Evolutionary conservation across 805 yeast genomes (phyloP).

Genomic region (Yamadazyma akitaensis): DNA sequence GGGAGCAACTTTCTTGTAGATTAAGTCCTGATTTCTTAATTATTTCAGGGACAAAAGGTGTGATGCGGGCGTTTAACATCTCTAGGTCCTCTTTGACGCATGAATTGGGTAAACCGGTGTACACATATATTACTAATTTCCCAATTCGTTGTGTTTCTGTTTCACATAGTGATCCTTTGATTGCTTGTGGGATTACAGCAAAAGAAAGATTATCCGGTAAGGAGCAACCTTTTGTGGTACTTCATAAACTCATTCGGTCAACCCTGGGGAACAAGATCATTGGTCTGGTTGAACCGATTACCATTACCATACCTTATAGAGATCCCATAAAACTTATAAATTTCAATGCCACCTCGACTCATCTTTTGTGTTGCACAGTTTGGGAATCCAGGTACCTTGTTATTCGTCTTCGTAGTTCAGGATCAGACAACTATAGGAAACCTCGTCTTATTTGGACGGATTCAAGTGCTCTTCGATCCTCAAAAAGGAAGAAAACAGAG

Average conservation of each 20-base stretch:
- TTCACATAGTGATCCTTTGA: constrained; percentile 56
- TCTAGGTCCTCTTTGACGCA: constrained; percentile 18
- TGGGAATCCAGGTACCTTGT: constrained; percentile 78
- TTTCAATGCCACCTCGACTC: constrained; percentile 69
- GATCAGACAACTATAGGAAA: constrained; percentile 27
- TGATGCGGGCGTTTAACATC: constrained; percentile 62
- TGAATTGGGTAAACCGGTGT: constrained; percentile 58
- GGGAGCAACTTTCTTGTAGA: constrained; percentile 62
- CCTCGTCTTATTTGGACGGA: constrained; percentile 42
- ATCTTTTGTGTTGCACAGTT: constrained; percentile 71
- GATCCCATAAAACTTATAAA: constrained; percentile 77
- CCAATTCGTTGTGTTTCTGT: constrained; percentile 79
- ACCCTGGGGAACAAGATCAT: constrained; percentile 11
- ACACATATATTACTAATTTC: constrained; percentile 64
- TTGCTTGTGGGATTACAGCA: constrained; percentile 83
- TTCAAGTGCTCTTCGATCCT: constrained; percentile 14
- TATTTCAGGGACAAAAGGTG: constrained; percentile 71
- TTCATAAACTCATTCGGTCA: constrained; percentile 40
- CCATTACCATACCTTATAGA: constrained; percentile 78
- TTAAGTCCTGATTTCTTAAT: constrained; percentile 59
- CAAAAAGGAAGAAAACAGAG: constrained; percentile 15
- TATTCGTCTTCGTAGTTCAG: constrained; percentile 61
- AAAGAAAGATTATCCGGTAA: constrained; percentile 63
- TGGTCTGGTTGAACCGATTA: constrained; percentile 51
- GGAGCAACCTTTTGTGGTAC: constrained; percentile 72